Evolutionary conservation across 2,329 filamentous ascomycete species (phyloP), one percentile per base, ranked within the genome.

Genomic region (Talaromyces sp.): DNA sequence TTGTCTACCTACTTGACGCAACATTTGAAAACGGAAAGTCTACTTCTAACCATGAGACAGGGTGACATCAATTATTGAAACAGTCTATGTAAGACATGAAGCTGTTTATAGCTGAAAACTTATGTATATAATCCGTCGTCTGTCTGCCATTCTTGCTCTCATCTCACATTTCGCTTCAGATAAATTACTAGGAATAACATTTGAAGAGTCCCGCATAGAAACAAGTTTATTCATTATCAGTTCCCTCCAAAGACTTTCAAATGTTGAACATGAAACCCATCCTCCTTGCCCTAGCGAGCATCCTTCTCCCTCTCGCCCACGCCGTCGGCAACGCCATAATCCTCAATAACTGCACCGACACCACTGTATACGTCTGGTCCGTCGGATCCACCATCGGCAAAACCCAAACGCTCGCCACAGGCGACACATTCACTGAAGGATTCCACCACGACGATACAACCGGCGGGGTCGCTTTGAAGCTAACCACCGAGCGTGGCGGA

Each of bases 381-480:
- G 74, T 77, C 3, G 70, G 69, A 38, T 65, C 68, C 11, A 57
- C 51, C 11, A 62, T 72, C 46, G 63, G 62, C 14, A 63, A 68
- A 2, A 63, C 70, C 38, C 57, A 62, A 17, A 65, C 61, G 7
- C 11, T 79, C 9, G 35, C 57, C 1, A 65, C 67, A 0, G 63
- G 65, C 31, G 50, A 57, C 6, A 57, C 58, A 27, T 79, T 76
- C 67, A 67, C 60, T 11, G 74, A 80, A 60, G 35, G 60, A 26
- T 78, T 70, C 66, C 71, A 65, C 59, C 64, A 66, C 11, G 74
- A 78, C 54, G 43, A 64, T 1, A 58, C 64, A 9, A 70, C 67
- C 38, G 76, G 76, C 17, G 77, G 78, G 12, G 72, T 80, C 55
- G 72, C 75, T 0, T 66, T 80, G 57, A 79, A 79, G 64, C 67